Conservation (phyloP, 106 monocot species). For the Acorus calamus region DNA sequence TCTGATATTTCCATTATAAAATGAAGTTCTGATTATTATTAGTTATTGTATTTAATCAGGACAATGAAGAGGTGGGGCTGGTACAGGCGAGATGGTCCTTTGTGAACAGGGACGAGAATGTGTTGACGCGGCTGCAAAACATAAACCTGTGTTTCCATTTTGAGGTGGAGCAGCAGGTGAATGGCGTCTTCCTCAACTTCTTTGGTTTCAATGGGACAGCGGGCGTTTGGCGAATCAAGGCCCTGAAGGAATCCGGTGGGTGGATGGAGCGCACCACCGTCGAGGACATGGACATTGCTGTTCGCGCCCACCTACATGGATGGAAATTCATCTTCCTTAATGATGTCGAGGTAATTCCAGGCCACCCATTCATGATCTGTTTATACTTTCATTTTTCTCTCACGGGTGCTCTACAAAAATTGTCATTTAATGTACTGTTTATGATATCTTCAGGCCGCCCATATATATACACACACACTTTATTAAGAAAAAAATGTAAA, state of each 20-base stretch:
- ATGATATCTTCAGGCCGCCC: too few species aligned
- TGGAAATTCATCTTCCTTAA: slow-evolving; percentile 97
- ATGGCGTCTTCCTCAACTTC: slow-evolving; percentile 87
- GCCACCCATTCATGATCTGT: background rate
- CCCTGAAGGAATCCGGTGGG: slow-evolving; percentile 81
- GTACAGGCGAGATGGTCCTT: slow-evolving; percentile 96
- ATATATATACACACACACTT: too few species aligned
- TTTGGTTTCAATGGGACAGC: slow-evolving; percentile 98
- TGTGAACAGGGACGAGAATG: slow-evolving; percentile 95
- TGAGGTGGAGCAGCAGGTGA: slow-evolving; percentile 98
- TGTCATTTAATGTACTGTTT: background rate
- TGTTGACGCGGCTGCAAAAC: slow-evolving; percentile 88
- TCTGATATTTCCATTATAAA: background rate
- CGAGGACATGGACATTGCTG: slow-evolving; percentile 89
- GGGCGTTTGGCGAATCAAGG: slow-evolving; percentile 94
- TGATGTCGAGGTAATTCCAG: slow-evolving; percentile 69
- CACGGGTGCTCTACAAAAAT: too few species aligned
- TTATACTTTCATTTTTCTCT: background rate
- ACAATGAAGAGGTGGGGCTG: slow-evolving; percentile 68
- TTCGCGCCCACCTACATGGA: slow-evolving; percentile 75
- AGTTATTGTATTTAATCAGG: slow-evolving; percentile 26
- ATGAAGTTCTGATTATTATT: background rate
- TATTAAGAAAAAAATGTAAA: too few species aligned
- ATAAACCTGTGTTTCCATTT: slow-evolving; percentile 98
- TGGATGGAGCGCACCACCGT: slow-evolving; percentile 95